Evolutionary conservation across 371 early-diverging fungal species (phyloP).

Genomic region (Mucor velutinosus): DNA sequence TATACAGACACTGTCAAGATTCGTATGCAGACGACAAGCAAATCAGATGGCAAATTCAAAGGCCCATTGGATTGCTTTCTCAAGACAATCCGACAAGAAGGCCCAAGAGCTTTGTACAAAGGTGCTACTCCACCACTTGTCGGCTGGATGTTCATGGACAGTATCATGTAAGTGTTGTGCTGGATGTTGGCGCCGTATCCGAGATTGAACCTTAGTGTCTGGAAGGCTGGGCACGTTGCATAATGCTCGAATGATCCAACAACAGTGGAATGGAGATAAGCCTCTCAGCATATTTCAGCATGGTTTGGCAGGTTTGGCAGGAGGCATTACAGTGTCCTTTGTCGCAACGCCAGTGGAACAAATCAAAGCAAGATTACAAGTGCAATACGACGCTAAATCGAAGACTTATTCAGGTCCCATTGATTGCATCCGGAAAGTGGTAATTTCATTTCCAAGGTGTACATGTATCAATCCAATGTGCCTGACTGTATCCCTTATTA

Average conservation of each 20-base stretch:
- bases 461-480: background rate
- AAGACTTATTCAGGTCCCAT: slow-evolving; percentile 83
- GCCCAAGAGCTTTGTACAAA: slow-evolving; percentile 83
- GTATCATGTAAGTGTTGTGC: slow-evolving; percentile 61
- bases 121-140: slow-evolving; percentile 92
- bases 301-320: slow-evolving; percentile 77
- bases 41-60: slow-evolving; percentile 74
- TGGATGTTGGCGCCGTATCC: background rate
- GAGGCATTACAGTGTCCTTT: slow-evolving; percentile 87
- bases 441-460: slow-evolving; percentile 16
- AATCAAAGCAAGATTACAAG: slow-evolving; percentile 82
- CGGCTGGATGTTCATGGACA: slow-evolving; percentile 94
- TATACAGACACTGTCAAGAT: slow-evolving; percentile 73
- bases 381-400: slow-evolving; percentile 82
- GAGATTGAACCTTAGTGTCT: background rate
- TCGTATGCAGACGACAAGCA: slow-evolving; percentile 78
- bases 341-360: slow-evolving; percentile 93
- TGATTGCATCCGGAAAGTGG: slow-evolving; percentile 80
- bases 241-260: slow-evolving; percentile 73
- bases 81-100: slow-evolving; percentile 75
- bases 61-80: slow-evolving; percentile 87
- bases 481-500: slow-evolving; percentile 6
- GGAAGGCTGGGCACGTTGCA: slow-evolving; percentile 80
- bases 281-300: slow-evolving; percentile 68
- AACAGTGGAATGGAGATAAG: slow-evolving; percentile 63